Evolutionary conservation across 148 eudicot species (phyloP).

Genomic region (Amaranthus cruentus): DNA sequence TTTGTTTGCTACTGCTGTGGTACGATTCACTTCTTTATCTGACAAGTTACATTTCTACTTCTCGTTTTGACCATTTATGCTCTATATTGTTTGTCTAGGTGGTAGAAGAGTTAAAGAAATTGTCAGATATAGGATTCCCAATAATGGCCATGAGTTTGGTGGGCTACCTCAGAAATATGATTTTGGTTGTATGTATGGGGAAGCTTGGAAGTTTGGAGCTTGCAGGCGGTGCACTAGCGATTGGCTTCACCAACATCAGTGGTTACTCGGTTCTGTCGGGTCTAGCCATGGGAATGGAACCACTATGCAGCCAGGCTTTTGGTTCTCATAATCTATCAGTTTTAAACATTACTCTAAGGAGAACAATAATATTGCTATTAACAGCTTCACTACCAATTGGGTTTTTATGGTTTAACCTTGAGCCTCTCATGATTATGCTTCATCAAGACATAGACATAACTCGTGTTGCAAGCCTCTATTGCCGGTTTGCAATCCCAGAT

Average conservation of each 20-base stretch:
- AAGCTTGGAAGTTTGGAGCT: slow-evolving; percentile 74
- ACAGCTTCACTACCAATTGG: slow-evolving; percentile 57
- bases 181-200: slow-evolving; percentile 73
- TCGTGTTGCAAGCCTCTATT: slow-evolving; percentile 64
- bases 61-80: not conserved
- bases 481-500: slow-evolving; percentile 65
- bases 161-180: slow-evolving; percentile 63
- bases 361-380: slow-evolving; percentile 56
- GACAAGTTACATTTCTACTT: not conserved
- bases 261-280: slow-evolving; percentile 85
- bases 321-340: slow-evolving; percentile 59
- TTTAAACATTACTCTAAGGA: slow-evolving; percentile 40
- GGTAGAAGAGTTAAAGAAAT: slow-evolving; percentile 62
- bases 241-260: slow-evolving; percentile 80
- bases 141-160: slow-evolving; percentile 63
- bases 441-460: slow-evolving; percentile 61
- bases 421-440: slow-evolving; percentile 56
- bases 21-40: not conserved
- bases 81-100: slow-evolving; percentile 38
- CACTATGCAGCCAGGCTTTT: slow-evolving; percentile 82
- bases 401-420: slow-evolving; percentile 67
- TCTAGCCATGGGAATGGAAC: slow-evolving; percentile 89
- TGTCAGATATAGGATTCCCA: slow-evolving; percentile 59
- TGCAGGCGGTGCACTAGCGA: slow-evolving; percentile 86
- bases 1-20: not conserved